These are phyloP conservation scores for Hirsutella minnesotensis DNA, from an alignment of 2,329 filamentous ascomycete species.

Conservation along the genomic window DNA sequence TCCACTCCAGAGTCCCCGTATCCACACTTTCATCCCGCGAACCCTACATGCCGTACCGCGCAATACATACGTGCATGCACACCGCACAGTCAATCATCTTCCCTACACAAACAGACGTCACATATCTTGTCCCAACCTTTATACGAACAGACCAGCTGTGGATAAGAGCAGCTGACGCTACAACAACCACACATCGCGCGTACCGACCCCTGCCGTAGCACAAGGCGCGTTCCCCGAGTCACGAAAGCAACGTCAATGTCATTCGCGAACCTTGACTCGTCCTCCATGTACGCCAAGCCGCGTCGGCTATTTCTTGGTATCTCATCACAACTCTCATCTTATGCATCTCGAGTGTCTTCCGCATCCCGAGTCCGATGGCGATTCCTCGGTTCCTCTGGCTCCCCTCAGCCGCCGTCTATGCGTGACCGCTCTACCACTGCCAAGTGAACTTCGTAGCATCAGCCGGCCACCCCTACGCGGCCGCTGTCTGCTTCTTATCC, in stretches of 20 bases:
- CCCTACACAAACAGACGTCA: background rate
- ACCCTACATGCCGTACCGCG: too few species aligned
- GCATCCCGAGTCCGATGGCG: background rate
- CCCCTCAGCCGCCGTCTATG: background rate
- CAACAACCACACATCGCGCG: too few species aligned
- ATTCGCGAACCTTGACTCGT: background rate
- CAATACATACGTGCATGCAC: too few species aligned
- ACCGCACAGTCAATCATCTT: too few species aligned
- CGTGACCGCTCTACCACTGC: constrained; percentile 1
- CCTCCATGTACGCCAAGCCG: background rate
- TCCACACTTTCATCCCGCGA: too few species aligned
- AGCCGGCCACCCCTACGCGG: constrained; percentile 16
- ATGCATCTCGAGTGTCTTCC: background rate
- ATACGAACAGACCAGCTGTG: too few species aligned
- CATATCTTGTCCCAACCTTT: background rate
- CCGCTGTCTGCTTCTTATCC: constrained; percentile 17
- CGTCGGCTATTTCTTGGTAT: background rate
- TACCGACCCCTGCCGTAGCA: too few species aligned
- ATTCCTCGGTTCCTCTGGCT: background rate
- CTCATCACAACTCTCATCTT: background rate
- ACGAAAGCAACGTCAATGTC: background rate
- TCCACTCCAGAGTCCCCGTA: too few species aligned
- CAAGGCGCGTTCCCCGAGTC: background rate
- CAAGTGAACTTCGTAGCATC: constrained; percentile 3
- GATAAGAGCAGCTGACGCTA: too few species aligned